These are phyloP conservation scores for Claviceps paspali DNA, from an alignment of 2,329 filamentous ascomycete species.

Conservation along the genomic window DNA sequence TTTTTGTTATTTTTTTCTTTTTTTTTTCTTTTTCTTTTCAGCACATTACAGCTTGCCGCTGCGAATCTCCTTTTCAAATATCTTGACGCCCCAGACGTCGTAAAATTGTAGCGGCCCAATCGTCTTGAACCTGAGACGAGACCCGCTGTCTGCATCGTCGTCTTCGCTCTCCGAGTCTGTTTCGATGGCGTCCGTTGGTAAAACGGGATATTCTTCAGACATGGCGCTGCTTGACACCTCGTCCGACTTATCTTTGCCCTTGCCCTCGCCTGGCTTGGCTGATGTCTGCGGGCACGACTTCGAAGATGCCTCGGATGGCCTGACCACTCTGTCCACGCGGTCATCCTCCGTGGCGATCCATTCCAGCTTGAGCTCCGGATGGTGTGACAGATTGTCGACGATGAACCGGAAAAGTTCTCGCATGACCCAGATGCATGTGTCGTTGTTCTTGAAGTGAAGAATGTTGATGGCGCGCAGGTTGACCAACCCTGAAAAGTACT, in stretches of 20 bases:
- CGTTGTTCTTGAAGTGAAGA: constrained; percentile 36
- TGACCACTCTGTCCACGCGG: constrained; percentile 32
- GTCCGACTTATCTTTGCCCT: constrained; percentile 17
- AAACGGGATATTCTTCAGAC: constrained; percentile 12
- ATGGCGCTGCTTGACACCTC: constrained; percentile 4
- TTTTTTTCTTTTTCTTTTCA: no score
- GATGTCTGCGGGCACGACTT: constrained; percentile 15
- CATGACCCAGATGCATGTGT: constrained; percentile 40
- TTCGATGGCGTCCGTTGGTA: constrained; percentile 14
- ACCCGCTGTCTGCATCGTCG: constrained; percentile 14
- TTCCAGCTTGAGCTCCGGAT: constrained; percentile 39
- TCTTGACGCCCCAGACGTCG: constrained; percentile 32
- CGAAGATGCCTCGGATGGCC: constrained; percentile 18
- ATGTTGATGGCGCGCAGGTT: constrained; percentile 41
- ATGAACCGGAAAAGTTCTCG: constrained; percentile 43
- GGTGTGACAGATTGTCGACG: constrained; percentile 40
- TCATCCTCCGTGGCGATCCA: constrained; percentile 41
- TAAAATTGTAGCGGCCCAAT: constrained; percentile 23
- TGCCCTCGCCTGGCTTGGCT: constrained; percentile 20
- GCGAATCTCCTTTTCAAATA: constrained; percentile 43
- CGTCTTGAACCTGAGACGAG: constrained; percentile 20
- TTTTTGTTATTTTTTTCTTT: no score
- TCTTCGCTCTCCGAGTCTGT: constrained; percentile 22
- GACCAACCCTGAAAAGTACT: constrained; percentile 30
- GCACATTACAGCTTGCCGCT: constrained; percentile 1